These are phyloP conservation scores for Posidonia australis DNA, from an alignment of 106 monocot species.

Conservation along the genomic window DNA sequence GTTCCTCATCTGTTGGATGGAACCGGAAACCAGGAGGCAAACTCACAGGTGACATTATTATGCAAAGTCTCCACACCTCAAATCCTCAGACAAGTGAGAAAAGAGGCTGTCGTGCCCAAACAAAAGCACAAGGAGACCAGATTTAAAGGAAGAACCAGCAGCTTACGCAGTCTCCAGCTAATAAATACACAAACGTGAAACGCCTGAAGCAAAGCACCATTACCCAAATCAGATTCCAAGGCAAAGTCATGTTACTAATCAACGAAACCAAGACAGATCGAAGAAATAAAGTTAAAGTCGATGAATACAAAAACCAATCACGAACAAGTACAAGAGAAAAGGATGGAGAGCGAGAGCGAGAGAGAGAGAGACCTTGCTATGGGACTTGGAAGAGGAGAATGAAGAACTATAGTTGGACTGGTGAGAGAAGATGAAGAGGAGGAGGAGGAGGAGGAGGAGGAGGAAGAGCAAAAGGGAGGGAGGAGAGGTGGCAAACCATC, in stretches of 20 bases:
- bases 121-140: no score
- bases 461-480: constrained; percentile 2
- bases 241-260: no score
- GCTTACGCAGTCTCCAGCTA: background rate
- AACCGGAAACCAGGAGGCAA: constrained; percentile 90
- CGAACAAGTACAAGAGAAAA: background rate
- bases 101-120: no score
- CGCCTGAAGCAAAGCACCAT: background rate
- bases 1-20: constrained; percentile 95
- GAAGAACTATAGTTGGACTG: background rate
- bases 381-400: no score
- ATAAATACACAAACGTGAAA: background rate
- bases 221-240: background rate
- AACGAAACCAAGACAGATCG: no score
- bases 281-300: no score
- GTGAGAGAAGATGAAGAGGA: background rate
- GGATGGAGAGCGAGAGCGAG: no score
- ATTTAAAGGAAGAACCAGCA: no score
- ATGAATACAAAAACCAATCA: background rate
- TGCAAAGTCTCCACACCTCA: no score
- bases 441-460: background rate
- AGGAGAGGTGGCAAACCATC: background rate
- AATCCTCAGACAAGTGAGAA: background rate
- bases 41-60: constrained; percentile 13
- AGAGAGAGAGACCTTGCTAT: no score